phyloP scores from a whole-genome alignment of 805 yeast species.

The Ogataea chonburiensis region DNA sequence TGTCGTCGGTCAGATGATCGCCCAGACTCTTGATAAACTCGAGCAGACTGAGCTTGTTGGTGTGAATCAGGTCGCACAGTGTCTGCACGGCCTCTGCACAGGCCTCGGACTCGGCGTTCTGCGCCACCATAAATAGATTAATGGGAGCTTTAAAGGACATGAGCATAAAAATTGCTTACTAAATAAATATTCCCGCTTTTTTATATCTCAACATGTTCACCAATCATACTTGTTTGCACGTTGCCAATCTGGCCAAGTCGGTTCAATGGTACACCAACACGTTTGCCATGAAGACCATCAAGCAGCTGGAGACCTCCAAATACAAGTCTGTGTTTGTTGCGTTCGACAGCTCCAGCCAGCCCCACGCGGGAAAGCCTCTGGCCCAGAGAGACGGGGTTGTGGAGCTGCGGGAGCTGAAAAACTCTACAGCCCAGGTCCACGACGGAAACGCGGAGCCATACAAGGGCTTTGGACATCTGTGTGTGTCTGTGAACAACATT shows the following conservation, averaged over 20 bases:
- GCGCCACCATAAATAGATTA: constrained; percentile 42
- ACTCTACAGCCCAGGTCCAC: constrained; percentile 56
- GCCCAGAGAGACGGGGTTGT: constrained; percentile 61
- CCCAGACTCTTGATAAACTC: constrained; percentile 47
- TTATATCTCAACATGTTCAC: constrained; percentile 30
- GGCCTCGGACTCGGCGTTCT: constrained; percentile 31
- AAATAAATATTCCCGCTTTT: constrained; percentile 1
- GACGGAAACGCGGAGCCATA: constrained; percentile 84
- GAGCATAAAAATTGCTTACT: constrained; percentile 3
- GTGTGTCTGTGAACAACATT: constrained; percentile 82
- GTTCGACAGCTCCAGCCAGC: constrained; percentile 44
- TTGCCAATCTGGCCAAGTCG: constrained; percentile 75
- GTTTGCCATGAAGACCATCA: constrained; percentile 69
- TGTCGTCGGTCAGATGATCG: constrained; percentile 47
- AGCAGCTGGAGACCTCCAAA: constrained; percentile 50
- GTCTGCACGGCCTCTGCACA: constrained; percentile 32
- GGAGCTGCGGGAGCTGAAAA: constrained; percentile 78
- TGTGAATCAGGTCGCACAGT: constrained; percentile 29
- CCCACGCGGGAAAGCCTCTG: constrained; percentile 39
- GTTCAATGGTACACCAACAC: constrained; percentile 69
- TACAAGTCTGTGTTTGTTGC: constrained; percentile 72
- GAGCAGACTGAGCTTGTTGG: constrained; percentile 36
- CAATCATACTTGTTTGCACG: constrained; percentile 77
- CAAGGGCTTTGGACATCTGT: constrained; percentile 93
- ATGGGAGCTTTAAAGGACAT: constrained; percentile 29